Conservation (phyloP, 441 rosid species). For the Populus hybrid region DNA sequence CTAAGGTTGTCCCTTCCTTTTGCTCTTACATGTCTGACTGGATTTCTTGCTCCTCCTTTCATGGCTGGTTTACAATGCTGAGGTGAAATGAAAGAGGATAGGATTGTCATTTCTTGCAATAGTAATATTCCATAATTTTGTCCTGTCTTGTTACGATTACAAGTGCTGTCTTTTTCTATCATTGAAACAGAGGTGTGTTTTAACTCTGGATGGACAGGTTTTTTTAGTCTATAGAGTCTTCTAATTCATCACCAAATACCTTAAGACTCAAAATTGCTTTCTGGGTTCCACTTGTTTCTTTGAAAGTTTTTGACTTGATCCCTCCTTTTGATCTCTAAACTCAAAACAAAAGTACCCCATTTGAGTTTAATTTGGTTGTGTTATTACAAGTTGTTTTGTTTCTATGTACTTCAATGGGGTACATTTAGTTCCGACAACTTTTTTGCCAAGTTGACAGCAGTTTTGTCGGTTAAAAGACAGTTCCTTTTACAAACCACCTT, state of each 20-base stretch:
- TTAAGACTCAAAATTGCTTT: conserved; percentile 2
- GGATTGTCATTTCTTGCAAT: conserved; percentile 5
- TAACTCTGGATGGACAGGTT: neutral
- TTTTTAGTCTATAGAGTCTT: neutral
- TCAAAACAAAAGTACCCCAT: neutral
- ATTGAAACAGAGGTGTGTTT: conserved; percentile 6
- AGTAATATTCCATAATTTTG: neutral
- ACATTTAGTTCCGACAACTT: neutral
- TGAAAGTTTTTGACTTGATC: neutral
- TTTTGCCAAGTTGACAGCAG: neutral
- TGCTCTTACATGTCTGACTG: neutral
- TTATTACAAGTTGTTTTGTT: neutral
- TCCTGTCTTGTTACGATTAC: neutral
- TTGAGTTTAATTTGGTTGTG: neutral
- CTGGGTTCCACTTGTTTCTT: conserved; percentile 13
- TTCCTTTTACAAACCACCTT: neutral
- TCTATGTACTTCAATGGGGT: neutral
- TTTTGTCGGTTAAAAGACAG: neutral
- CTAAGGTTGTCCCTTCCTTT: neutral
- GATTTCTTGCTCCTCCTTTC: neutral
- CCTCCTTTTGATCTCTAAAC: neutral
- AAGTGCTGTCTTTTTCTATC: neutral
- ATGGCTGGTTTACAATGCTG: conserved; percentile 1
- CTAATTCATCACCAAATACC: neutral
- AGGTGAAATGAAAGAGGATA: neutral